phyloP scores from a whole-genome alignment of 2,329 filamentous ascomycete species.

The Colletotrichum aenigma region DNA sequence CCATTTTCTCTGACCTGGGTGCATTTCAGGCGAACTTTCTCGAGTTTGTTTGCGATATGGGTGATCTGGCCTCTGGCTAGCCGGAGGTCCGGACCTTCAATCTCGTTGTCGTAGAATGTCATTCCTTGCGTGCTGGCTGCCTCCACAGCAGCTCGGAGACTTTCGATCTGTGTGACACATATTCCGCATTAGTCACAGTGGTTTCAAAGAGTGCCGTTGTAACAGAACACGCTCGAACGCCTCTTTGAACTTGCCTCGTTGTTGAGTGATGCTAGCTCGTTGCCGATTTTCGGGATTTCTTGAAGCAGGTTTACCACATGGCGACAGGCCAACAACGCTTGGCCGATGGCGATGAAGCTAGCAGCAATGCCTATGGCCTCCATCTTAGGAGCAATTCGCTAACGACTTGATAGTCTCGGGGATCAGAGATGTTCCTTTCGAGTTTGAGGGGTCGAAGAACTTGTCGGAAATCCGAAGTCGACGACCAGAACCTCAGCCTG shows the following conservation, averaged over 20 bases:
- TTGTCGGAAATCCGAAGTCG: neutral
- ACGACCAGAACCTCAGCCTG: neutral
- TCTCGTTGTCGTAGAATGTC: neutral
- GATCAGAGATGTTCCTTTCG: neutral
- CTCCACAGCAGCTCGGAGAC: neutral
- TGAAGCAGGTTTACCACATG: neutral
- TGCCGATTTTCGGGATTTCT: neutral
- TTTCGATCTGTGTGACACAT: neutral
- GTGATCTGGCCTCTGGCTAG: neutral
- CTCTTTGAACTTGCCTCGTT: neutral
- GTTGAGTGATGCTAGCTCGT: neutral
- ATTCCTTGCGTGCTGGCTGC: neutral
- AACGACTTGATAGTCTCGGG: fast-evolving
- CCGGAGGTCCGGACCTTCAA: neutral
- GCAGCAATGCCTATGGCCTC: constrained; percentile 10
- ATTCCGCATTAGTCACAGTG: neutral
- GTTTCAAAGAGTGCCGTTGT: neutral
- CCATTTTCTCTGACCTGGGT: neutral
- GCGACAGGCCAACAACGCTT: neutral
- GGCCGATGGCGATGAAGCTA: constrained; percentile 17
- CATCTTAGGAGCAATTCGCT: neutral
- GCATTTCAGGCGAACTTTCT: neutral
- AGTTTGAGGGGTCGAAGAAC: neutral
- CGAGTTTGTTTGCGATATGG: neutral
- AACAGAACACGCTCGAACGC: fast-evolving